Conservation (phyloP, 768 basidiomycete species). For the Lactifluus subvellereus region DNA sequence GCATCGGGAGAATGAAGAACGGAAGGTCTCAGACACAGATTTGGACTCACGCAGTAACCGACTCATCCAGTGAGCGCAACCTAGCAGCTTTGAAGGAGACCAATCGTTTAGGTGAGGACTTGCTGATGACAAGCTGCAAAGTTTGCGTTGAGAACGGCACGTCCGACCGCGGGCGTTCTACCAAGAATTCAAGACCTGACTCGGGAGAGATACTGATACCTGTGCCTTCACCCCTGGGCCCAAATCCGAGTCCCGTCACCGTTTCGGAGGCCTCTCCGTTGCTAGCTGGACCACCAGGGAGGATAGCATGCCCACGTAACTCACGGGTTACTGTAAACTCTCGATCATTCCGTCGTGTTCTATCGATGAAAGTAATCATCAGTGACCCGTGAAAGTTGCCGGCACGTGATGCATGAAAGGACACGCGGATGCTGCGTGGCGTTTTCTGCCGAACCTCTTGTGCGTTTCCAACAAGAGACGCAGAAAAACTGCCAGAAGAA, state of each 20-base stretch:
- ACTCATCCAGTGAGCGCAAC: not conserved
- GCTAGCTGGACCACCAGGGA: too few species aligned
- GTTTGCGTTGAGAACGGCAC: not conserved
- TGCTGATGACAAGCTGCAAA: slow-evolving; percentile 6
- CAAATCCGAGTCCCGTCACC: not conserved
- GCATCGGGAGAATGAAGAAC: not conserved
- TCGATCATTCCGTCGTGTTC: not conserved
- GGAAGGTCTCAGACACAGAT: not conserved
- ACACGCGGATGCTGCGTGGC: slow-evolving; percentile 2
- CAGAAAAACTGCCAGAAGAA: slow-evolving; percentile 4
- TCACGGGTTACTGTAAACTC: slow-evolving; percentile 8
- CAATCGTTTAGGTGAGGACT: not conserved
- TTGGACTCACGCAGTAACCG: slow-evolving; percentile 7
- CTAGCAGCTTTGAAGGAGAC: slow-evolving; percentile 7
- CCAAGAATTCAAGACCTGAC: not conserved
- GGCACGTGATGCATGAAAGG: slow-evolving; percentile 3
- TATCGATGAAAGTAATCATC: slow-evolving; percentile 1
- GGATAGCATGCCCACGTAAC: not conserved
- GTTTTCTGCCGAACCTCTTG: not conserved
- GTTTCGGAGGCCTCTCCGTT: too few species aligned
- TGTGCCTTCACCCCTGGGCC: not conserved
- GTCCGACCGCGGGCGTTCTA: not conserved
- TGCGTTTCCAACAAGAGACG: not conserved
- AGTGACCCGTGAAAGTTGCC: slow-evolving; percentile 1
- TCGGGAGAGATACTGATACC: slow-evolving; percentile 10